A percentile compares a stretch with the other conserved stretches of the same genome.
Evolutionary conservation across 148 eudicot genomes (phyloP).

Genomic region (Bassia scoparia): DNA sequence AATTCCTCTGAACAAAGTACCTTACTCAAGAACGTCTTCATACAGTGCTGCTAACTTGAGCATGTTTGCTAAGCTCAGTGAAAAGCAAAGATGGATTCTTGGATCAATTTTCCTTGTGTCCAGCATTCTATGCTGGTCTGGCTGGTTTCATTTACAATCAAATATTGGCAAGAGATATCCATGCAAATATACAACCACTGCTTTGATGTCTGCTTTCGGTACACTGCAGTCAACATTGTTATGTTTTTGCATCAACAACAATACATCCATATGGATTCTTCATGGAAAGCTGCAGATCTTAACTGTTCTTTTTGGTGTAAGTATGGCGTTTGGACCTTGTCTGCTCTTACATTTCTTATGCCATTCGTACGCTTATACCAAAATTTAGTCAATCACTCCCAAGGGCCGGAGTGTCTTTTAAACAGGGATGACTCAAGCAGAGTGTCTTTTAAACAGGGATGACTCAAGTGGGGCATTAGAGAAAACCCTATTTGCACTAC

Average conservation of each 20-base stretch:
- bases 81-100: constrained; percentile 29
- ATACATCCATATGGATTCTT: constrained; percentile 48
- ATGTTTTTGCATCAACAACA: constrained; percentile 37
- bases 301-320: constrained; percentile 51
- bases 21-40: neutral
- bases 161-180: constrained; percentile 57
- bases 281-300: constrained; percentile 50
- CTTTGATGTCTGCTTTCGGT: constrained; percentile 54
- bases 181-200: constrained; percentile 55
- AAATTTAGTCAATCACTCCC: neutral
- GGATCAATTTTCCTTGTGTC: constrained; percentile 45
- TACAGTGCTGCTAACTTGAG: constrained; percentile 14
- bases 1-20: constrained; percentile 30
- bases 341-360: neutral
- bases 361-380: neutral
- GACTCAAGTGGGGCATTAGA: constrained; percentile 7
- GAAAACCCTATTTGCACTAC: constrained; percentile 8
- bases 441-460: neutral
- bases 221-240: constrained; percentile 53
- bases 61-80: neutral
- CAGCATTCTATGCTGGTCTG: constrained; percentile 57
- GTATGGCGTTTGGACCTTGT: constrained; percentile 23
- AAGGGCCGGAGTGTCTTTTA: too few relatives aligned
- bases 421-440: neutral
- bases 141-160: constrained; percentile 69